Evolutionary conservation across 257 asterid species (phyloP).

Genomic region (Fraxinus americana): DNA sequence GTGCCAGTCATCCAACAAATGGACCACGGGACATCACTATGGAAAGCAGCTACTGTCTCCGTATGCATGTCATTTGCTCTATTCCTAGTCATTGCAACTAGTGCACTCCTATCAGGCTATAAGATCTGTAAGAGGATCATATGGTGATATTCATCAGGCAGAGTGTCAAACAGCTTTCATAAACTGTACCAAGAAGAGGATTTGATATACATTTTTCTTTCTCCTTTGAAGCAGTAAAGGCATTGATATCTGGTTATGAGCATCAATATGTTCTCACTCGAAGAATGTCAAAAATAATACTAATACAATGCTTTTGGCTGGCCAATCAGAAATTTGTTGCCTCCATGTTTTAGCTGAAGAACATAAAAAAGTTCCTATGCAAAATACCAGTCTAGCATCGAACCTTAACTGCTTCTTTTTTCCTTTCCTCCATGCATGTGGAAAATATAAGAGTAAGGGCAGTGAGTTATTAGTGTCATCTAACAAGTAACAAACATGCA

Average conservation of each 20-base stretch:
- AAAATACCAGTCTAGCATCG: not conserved
- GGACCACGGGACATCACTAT: constrained; percentile 33
- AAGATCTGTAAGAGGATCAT: constrained; percentile 71
- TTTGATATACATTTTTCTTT: not conserved
- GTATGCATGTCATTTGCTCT: constrained; percentile 54
- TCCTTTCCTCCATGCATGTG: not conserved
- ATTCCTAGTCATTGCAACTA: constrained; percentile 46
- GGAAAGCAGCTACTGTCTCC: constrained; percentile 56
- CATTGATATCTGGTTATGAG: not conserved
- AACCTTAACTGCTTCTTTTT: not conserved
- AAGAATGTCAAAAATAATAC: not conserved
- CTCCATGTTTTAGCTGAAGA: not conserved
- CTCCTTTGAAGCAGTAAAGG: not conserved
- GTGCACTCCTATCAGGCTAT: constrained; percentile 67
- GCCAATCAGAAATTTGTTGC: not conserved
- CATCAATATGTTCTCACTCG: not conserved
- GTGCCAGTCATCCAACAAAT: constrained; percentile 47
- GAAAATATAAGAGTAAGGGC: not conserved
- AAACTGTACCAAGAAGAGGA: not conserved
- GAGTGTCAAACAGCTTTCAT: not conserved
- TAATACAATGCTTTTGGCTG: not conserved
- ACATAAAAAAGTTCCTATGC: not conserved
- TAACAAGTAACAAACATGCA: not conserved
- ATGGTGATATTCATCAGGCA: constrained; percentile 41
- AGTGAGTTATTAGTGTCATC: not conserved